These are phyloP conservation scores for Cordyceps farinosa DNA, from an alignment of 2,329 filamentous ascomycete species.

Conservation along the genomic window DNA sequence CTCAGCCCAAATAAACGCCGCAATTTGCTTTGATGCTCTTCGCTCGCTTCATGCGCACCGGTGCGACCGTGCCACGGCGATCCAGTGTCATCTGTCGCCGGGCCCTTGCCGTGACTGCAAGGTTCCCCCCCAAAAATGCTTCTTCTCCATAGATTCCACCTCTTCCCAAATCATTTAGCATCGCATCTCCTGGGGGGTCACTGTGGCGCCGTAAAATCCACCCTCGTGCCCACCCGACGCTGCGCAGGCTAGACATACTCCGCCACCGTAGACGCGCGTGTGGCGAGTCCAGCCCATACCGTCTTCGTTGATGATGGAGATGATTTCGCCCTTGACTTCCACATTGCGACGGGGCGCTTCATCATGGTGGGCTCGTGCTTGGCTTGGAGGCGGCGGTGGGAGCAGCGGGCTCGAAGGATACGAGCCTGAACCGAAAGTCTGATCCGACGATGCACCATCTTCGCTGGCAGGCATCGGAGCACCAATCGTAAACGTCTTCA, in stretches of 20 bases:
- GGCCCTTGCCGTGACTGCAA: background rate
- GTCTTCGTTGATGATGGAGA: constrained; percentile 45
- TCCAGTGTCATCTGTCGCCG: background rate
- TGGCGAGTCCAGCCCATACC: constrained; percentile 54
- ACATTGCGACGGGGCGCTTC: constrained; percentile 35
- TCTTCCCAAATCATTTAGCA: constrained; percentile 21
- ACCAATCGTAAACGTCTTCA: constrained; percentile 37
- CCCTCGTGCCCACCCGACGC: constrained; percentile 43
- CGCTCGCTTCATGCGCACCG: background rate
- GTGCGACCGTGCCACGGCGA: background rate
- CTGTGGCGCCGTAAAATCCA: constrained; percentile 53
- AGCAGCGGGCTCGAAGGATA: constrained; percentile 46
- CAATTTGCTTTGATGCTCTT: constrained; percentile 5
- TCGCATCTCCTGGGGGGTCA: constrained; percentile 50
- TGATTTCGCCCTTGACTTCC: constrained; percentile 48
- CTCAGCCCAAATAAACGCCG: constrained; percentile 2
- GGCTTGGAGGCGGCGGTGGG: constrained; percentile 43
- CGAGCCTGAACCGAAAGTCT: constrained; percentile 40
- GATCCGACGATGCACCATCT: constrained; percentile 23
- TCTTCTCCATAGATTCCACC: background rate
- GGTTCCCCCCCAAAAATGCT: background rate
- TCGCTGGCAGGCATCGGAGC: constrained; percentile 26
- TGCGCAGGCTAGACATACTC: constrained; percentile 53
- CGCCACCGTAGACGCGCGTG: constrained; percentile 57
- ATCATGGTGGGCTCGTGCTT: constrained; percentile 1